phyloP scores from a whole-genome alignment of 352 stramenopile genomes.

The Globisporangium lucens region DNA sequence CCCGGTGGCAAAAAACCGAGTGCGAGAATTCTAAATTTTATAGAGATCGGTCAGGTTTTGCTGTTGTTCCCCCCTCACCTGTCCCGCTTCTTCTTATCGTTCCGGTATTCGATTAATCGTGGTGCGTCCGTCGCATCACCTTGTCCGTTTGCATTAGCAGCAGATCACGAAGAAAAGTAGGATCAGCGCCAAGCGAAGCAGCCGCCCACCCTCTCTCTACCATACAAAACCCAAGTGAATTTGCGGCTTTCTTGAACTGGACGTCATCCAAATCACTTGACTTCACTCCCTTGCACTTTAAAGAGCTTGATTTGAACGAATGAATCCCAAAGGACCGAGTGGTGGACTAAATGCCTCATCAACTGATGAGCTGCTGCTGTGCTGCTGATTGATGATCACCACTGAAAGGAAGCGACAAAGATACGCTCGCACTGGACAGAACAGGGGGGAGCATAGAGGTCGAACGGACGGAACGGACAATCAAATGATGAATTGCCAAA shows the following conservation, averaged over 20 bases:
- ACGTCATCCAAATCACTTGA: neutral
- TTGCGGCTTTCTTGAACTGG: neutral
- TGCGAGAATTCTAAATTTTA: conserved; percentile 1
- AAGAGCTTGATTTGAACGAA: neutral
- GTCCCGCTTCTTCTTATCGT: neutral
- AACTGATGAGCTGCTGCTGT: neutral
- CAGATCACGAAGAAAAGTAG: conserved; percentile 8
- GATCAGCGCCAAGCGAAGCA: neutral
- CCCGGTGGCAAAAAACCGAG: neutral
- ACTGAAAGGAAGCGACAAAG: neutral
- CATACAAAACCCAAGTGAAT: neutral
- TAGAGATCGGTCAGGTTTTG: neutral
- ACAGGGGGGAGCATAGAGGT: neutral
- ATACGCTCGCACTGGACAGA: conserved; percentile 1
- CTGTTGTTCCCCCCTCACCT: neutral
- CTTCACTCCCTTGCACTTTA: neutral
- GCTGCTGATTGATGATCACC: neutral
- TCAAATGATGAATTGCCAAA: conserved; percentile 5
- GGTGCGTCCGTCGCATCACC: conserved; percentile 10
- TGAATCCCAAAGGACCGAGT: neutral
- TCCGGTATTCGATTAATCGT: conserved; percentile 12
- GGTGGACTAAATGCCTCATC: neutral
- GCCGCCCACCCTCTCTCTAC: neutral
- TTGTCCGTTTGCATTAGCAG: conserved; percentile 2
- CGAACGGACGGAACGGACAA: neutral